Conservation (phyloP, 2,329 filamentous ascomycete species). For the Monosporascus sp. region DNA sequence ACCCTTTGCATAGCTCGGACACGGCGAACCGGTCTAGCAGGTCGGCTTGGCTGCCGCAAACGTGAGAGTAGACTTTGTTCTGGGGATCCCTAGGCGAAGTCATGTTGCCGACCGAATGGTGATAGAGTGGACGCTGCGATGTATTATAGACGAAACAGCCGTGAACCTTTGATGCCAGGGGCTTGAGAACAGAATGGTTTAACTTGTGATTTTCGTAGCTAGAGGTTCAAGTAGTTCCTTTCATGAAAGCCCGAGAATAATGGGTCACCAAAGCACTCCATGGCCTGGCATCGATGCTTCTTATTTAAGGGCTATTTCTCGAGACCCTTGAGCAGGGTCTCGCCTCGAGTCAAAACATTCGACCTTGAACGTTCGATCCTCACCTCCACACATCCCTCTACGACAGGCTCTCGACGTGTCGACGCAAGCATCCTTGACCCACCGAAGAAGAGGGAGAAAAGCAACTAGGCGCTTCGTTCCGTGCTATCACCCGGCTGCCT, state of each 20-base stretch:
- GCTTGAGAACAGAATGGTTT: background rate
- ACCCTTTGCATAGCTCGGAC: constrained; percentile 49
- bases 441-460: background rate
- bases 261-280: no score
- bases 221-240: no score
- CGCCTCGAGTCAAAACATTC: background rate
- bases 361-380: background rate
- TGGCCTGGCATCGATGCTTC: no score
- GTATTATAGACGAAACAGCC: no score
- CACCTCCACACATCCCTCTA: background rate
- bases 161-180: no score
- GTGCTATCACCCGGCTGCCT: constrained; percentile 1
- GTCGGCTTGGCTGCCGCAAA: constrained; percentile 37
- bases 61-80: constrained; percentile 34
- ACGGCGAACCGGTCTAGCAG: constrained; percentile 41
- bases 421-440: constrained; percentile 7
- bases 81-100: constrained; percentile 25
- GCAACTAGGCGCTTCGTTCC: constrained; percentile 10
- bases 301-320: no score
- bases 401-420: background rate
- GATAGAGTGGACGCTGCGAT: background rate
- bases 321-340: background rate
- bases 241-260: no score
- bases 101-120: constrained; percentile 10
- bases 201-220: no score